Evolutionary conservation across 352 stramenopile species (phyloP).

Genomic region (Blastocystis sp.): DNA sequence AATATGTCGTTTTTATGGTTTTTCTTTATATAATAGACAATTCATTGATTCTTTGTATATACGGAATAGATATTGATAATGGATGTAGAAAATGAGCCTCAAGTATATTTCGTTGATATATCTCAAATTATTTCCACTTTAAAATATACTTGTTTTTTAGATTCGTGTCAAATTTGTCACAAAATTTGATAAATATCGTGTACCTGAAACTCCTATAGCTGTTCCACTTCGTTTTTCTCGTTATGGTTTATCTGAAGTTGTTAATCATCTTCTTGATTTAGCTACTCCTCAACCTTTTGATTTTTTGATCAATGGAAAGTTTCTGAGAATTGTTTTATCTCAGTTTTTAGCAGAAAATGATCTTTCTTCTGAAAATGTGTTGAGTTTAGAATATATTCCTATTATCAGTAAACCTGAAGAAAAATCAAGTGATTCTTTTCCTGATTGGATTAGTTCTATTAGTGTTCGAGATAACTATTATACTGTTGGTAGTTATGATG

Average conservation of each 20-base stretch:
- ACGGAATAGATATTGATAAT: no score
- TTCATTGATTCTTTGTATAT: no score
- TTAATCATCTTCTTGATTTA: constrained; percentile 24
- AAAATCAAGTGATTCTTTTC: constrained; percentile 20
- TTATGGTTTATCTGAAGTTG: constrained; percentile 25
- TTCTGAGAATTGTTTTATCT: constrained; percentile 15
- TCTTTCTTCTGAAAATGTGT: constrained; percentile 7
- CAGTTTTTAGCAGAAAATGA: constrained; percentile 25
- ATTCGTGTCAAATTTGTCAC: no score
- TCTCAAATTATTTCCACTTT: no score
- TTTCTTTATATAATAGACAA: no score
- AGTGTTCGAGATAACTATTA: background rate
- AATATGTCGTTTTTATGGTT: no score
- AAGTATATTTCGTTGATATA: no score
- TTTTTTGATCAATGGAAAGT: constrained; percentile 32
- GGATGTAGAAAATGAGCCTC: no score
- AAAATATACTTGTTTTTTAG: no score
- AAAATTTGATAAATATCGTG: no score
- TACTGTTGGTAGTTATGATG: constrained; percentile 27
- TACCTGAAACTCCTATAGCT: no score
- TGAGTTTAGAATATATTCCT: constrained; percentile 20
- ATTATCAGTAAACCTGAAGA: constrained; percentile 35
- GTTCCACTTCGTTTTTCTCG: constrained; percentile 21
- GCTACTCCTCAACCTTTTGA: constrained; percentile 34
- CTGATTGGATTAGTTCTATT: constrained; percentile 25